Evolutionary conservation across 78 protist genomes (phyloP).

Genomic region (Dictyostelium discoideum): DNA sequence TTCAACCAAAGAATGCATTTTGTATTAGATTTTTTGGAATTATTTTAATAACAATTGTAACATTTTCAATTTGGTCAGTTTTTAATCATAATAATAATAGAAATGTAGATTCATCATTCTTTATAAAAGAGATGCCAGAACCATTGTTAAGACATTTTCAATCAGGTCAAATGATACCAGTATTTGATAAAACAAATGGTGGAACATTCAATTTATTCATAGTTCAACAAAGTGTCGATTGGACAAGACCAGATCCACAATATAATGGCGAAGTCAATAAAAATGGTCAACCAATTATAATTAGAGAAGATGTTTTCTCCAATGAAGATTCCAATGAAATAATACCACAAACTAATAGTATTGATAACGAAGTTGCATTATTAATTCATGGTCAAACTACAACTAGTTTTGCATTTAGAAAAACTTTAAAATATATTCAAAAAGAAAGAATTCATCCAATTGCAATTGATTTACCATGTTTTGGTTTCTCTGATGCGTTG

Average conservation of each 20-base stretch:
- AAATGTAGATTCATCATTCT: slow-evolving; percentile 30
- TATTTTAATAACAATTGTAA: slow-evolving; percentile 2
- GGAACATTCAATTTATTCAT: slow-evolving; percentile 10
- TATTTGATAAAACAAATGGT: slow-evolving; percentile 11
- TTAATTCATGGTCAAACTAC: slow-evolving; percentile 52
- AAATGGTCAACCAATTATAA: not conserved
- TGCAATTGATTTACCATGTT: slow-evolving; percentile 64
- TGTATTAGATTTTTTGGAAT: slow-evolving; percentile 70
- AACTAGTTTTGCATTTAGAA: slow-evolving; percentile 37
- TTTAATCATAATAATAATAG: slow-evolving; percentile 17
- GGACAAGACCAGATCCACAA: not conserved
- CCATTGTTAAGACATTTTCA: slow-evolving; percentile 43
- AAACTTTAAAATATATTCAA: not conserved
- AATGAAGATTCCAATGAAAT: not conserved
- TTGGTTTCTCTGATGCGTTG: slow-evolving; percentile 56
- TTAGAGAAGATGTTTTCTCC: not conserved
- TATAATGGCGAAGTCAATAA: not conserved
- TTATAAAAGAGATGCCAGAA: slow-evolving; percentile 61
- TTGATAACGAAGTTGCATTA: not conserved
- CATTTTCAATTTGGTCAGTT: slow-evolving; percentile 32
- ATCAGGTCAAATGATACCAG: slow-evolving; percentile 43
- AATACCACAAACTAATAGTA: not conserved
- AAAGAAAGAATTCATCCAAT: slow-evolving; percentile 25
- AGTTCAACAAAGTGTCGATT: not conserved
- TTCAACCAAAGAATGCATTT: slow-evolving; percentile 39